Percentiles rank a stretch among this genome's conserved stretches.
These are phyloP conservation scores for Podosphaera aphanis DNA, from an alignment of 2,329 filamentous ascomycete genomes.

Conservation along the genomic window DNA sequence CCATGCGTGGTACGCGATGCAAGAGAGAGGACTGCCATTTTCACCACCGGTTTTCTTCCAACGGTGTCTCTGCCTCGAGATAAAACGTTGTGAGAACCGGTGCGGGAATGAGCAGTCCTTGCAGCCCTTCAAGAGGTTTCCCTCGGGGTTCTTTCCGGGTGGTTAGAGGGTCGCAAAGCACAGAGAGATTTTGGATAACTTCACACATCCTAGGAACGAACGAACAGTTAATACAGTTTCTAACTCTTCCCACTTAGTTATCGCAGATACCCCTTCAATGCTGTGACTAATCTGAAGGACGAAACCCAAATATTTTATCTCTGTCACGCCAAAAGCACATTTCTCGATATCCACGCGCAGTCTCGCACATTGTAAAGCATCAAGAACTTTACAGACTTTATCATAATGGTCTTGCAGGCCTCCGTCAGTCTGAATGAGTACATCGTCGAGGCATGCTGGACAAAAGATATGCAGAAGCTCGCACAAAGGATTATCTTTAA, in stretches of 20 bases:
- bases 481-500: neutral
- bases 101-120: neutral
- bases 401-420: neutral
- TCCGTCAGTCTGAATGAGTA: neutral
- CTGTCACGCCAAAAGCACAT: neutral
- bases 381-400: neutral
- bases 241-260: neutral
- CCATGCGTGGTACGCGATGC: no score
- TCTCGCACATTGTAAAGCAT: neutral
- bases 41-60: no score
- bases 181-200: neutral
- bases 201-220: neutral
- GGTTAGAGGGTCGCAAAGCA: no score
- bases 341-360: neutral
- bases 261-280: neutral
- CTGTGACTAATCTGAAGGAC: neutral
- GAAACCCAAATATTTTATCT: neutral
- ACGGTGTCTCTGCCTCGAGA: no score
- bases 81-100: neutral
- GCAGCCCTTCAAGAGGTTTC: neutral
- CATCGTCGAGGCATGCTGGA: neutral
- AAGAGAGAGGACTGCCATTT: no score
- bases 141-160: neutral
- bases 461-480: slow-evolving; percentile 1
- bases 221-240: neutral